Conservation (phyloP, 176 grass and related monocot genomes). For the Stipa capillata region DNA sequence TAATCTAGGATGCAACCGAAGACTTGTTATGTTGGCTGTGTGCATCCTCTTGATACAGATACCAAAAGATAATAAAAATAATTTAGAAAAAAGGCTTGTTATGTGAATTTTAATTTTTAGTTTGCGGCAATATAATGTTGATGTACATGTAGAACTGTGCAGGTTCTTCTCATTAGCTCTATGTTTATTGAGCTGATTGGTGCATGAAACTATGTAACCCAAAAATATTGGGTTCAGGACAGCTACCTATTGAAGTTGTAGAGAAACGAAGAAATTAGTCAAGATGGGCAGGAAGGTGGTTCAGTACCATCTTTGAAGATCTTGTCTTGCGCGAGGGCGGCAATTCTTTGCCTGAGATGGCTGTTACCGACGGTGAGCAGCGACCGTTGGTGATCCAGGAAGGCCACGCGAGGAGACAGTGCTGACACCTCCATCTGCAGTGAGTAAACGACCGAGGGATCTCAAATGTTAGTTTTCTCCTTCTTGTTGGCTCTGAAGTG, state of each 20-base stretch:
- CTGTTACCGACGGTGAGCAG: conserved; percentile 87
- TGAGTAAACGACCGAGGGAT: background rate
- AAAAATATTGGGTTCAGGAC: too few species aligned
- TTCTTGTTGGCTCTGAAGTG: background rate
- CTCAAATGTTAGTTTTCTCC: background rate
- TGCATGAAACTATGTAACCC: background rate
- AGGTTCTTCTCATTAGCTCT: background rate
- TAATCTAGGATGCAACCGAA: too few species aligned
- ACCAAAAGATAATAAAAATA: too few species aligned
- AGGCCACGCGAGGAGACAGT: conserved; percentile 83
- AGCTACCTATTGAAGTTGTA: too few species aligned
- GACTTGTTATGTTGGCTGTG: too few species aligned
- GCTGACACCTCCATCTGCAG: conserved; percentile 79
- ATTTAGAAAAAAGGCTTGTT: too few species aligned
- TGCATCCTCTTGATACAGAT: too few species aligned
- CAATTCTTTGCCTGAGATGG: conserved; percentile 94
- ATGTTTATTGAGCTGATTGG: background rate
- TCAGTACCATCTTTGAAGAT: conserved; percentile 91
- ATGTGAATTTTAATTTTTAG: too few species aligned
- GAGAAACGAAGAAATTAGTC: background rate
- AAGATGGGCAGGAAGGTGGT: background rate
- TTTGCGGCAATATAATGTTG: background rate
- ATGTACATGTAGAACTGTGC: background rate
- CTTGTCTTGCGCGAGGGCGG: conserved; percentile 86
- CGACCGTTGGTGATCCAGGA: conserved; percentile 92